Percentiles rank a stretch among this genome's conserved stretches.
Evolutionary conservation across 345 rosid species (phyloP).

Genomic region (Hibiscus syriacus): DNA sequence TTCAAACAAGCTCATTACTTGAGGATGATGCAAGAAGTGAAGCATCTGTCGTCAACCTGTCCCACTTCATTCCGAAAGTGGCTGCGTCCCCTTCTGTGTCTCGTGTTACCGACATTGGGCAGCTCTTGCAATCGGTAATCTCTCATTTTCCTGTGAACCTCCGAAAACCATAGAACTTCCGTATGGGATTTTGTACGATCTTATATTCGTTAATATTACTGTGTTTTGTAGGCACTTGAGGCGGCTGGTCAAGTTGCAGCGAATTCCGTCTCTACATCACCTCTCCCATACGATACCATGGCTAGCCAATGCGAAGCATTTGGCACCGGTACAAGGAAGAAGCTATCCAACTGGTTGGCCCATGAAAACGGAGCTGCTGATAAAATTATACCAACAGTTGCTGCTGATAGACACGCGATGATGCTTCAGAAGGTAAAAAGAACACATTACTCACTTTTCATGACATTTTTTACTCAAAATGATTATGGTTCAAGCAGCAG

Average conservation of each 20-base stretch:
- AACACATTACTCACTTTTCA: not conserved
- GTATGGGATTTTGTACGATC: not conserved
- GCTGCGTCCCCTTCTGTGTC: conserved; percentile 25
- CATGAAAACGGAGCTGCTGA: conserved; percentile 35
- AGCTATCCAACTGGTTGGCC: conserved; percentile 85
- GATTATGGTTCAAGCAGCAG: no score
- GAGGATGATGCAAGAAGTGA: conserved; percentile 73
- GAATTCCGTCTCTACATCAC: conserved; percentile 70
- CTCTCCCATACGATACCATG: conserved; percentile 79
- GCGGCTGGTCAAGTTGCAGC: conserved; percentile 95
- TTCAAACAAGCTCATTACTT: conserved; percentile 32
- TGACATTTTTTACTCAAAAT: not conserved
- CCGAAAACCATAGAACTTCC: not conserved
- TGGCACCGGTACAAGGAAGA: conserved; percentile 69
- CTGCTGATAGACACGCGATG: conserved; percentile 15
- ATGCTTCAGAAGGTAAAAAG: not conserved
- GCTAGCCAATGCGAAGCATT: conserved; percentile 80
- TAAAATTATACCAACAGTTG: conserved; percentile 16
- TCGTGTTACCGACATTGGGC: conserved; percentile 73
- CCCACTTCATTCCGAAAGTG: conserved; percentile 48
- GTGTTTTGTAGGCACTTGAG: conserved; percentile 62
- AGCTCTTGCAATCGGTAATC: conserved; percentile 85
- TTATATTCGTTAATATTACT: not conserved
- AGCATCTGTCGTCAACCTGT: conserved; percentile 51
- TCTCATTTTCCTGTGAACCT: not conserved